Percentiles rank a stretch among this genome's conserved stretches.
phyloP scores from a whole-genome alignment of 2,329 filamentous ascomycete species.

The Biscogniauxia marginata region DNA sequence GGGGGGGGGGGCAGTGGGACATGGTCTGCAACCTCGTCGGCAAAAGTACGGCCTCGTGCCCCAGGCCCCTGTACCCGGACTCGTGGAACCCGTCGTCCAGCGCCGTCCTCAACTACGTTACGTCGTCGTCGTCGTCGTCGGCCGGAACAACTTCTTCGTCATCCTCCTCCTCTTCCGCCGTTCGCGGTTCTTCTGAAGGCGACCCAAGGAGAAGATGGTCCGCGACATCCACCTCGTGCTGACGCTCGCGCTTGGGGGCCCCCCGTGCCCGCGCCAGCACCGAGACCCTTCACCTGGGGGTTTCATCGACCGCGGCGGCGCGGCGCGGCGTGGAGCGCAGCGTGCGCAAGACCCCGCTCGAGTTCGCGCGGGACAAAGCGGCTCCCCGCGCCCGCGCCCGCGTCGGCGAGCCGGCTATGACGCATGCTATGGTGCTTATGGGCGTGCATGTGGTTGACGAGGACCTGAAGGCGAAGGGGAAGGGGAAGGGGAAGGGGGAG shows the following conservation, averaged over 20 bases:
- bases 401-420: constrained; percentile 79
- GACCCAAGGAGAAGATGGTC: constrained; percentile 72
- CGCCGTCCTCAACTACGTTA: constrained; percentile 63
- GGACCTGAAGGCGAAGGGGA: constrained; percentile 24
- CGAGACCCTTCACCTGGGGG: constrained; percentile 74
- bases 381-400: constrained; percentile 45
- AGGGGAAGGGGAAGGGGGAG: not conserved
- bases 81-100: constrained; percentile 75
- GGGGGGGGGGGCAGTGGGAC: constrained; percentile 87
- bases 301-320: constrained; percentile 78
- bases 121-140: no score
- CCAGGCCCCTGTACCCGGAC: constrained; percentile 77
- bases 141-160: no score
- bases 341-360: constrained; percentile 63
- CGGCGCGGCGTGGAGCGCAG: constrained; percentile 61
- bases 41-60: constrained; percentile 90
- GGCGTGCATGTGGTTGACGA: constrained; percentile 73
- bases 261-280: constrained; percentile 68
- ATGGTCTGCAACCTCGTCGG: constrained; percentile 84
- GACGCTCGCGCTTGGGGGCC: constrained; percentile 80
- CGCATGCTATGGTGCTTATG: constrained; percentile 89
- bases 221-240: constrained; percentile 77
- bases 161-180: constrained; percentile 73
- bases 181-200: constrained; percentile 40
- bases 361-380: constrained; percentile 67